Percentiles rank a stretch among this genome's conserved stretches.
These are phyloP conservation scores for Xylariaceae sp. DNA, from an alignment of 2,329 filamentous ascomycete genomes.

Conservation along the genomic window DNA sequence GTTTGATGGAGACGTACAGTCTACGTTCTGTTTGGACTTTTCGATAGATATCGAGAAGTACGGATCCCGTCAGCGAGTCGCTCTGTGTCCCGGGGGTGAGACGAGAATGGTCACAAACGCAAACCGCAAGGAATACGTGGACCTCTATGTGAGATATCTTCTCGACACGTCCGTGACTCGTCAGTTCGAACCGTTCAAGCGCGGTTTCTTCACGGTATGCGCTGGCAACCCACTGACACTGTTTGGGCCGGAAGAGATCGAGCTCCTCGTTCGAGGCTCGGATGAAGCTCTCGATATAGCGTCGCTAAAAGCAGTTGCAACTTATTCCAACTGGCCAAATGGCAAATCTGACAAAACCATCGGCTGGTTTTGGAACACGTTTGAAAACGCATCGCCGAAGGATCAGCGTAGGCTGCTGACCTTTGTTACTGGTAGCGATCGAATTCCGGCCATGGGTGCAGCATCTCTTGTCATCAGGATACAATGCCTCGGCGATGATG, in stretches of 20 bases:
- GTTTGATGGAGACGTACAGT: slow-evolving; percentile 78
- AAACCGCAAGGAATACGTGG: slow-evolving; percentile 82
- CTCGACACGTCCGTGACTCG: slow-evolving; percentile 73
- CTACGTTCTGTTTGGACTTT: slow-evolving; percentile 78
- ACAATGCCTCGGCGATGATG: slow-evolving; percentile 70
- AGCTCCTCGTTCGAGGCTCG: slow-evolving; percentile 78
- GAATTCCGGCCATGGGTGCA: slow-evolving; percentile 81
- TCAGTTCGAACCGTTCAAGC: slow-evolving; percentile 91
- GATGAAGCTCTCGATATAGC: slow-evolving; percentile 78
- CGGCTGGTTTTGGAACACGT: slow-evolving; percentile 85
- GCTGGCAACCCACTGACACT: slow-evolving; percentile 82
- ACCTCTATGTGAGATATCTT: slow-evolving; percentile 75
- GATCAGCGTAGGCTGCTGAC: slow-evolving; percentile 76
- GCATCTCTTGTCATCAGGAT: slow-evolving; percentile 75
- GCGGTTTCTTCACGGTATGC: slow-evolving; percentile 89
- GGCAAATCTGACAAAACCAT: slow-evolving; percentile 61
- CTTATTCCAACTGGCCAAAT: slow-evolving; percentile 75
- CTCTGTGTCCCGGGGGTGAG: slow-evolving; percentile 72
- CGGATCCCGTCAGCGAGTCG: slow-evolving; percentile 61
- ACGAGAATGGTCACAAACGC: slow-evolving; percentile 73
- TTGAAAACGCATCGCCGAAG: slow-evolving; percentile 58
- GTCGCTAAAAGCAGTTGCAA: slow-evolving; percentile 70
- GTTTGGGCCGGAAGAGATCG: slow-evolving; percentile 88
- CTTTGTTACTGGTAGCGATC: slow-evolving; percentile 87
- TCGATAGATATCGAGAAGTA: slow-evolving; percentile 74